A percentile compares a stretch with the other conserved stretches of the same genome.
Conservation (phyloP, 768 basidiomycete species). For the Collybia mongolica region DNA sequence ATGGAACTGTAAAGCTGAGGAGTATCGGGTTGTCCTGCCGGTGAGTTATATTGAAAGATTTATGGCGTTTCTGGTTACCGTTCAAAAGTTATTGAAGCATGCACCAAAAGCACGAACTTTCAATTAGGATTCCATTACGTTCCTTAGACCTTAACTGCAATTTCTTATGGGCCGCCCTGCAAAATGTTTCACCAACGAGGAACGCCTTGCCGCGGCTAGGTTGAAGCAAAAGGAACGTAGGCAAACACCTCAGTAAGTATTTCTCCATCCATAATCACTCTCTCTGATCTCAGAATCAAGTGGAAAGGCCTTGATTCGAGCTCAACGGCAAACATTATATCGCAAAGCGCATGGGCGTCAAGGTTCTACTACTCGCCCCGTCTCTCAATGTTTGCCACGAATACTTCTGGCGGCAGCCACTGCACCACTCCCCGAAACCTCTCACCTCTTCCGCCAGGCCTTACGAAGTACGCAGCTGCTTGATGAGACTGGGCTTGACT, state of each 20-base stretch:
- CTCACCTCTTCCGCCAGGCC: neutral
- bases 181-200: neutral
- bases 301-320: neutral
- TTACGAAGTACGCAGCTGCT: neutral
- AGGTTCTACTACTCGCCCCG: neutral
- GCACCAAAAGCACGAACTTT: constrained; percentile 1
- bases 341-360: neutral
- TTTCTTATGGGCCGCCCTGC: neutral
- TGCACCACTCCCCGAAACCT: neutral
- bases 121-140: neutral
- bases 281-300: neutral
- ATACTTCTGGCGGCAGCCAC: neutral
- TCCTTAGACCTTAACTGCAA: neutral
- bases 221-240: neutral
- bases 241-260: constrained; percentile 1
- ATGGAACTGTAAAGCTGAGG: constrained; percentile 1
- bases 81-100: neutral
- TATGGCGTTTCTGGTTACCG: neutral
- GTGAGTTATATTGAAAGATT: neutral
- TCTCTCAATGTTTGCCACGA: neutral
- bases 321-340: neutral
- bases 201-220: neutral
- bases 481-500: neutral
- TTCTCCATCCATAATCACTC: neutral
- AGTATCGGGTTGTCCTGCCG: neutral